These are phyloP conservation scores for Trichoderma koningii DNA, from an alignment of 2,329 filamentous ascomycete genomes.

Conservation along the genomic window DNA sequence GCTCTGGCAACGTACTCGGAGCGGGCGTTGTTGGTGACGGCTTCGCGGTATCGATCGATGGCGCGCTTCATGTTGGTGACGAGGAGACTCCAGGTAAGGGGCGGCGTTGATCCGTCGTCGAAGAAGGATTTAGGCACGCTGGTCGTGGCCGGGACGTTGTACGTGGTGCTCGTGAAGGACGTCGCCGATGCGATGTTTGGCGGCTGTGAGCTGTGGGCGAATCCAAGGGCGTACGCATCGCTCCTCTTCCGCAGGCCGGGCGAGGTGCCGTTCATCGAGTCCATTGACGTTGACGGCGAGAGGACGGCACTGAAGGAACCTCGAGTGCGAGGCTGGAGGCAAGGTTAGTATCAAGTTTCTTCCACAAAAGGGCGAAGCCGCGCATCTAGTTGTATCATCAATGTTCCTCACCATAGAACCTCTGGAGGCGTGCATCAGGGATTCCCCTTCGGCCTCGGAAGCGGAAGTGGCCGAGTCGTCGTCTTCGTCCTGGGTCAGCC, in stretches of 20 bases:
- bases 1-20: constrained; percentile 90
- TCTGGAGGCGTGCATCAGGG: constrained; percentile 65
- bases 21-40: constrained; percentile 78
- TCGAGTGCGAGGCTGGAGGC: constrained; percentile 59
- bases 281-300: constrained; percentile 87
- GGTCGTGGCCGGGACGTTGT: constrained; percentile 59
- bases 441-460: constrained; percentile 80
- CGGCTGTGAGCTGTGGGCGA: constrained; percentile 43
- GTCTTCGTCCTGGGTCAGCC: constrained; percentile 80
- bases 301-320: constrained; percentile 70
- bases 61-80: constrained; percentile 91
- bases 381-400: too few relatives aligned
- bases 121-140: constrained; percentile 81
- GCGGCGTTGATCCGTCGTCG: constrained; percentile 78
- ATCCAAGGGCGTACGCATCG: constrained; percentile 55
- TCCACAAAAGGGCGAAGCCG: neutral
- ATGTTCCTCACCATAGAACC: constrained; percentile 62
- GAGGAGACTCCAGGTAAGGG: constrained; percentile 85
- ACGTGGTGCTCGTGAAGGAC: constrained; percentile 61
- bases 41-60: constrained; percentile 85
- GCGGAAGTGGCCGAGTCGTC: constrained; percentile 85
- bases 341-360: neutral
- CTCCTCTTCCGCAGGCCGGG: constrained; percentile 58
- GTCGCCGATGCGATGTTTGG: constrained; percentile 61
- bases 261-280: constrained; percentile 76